Evolutionary conservation across 495 filamentous ascomycete species (phyloP).

Genomic region (Aspergillus heteromorphus): DNA sequence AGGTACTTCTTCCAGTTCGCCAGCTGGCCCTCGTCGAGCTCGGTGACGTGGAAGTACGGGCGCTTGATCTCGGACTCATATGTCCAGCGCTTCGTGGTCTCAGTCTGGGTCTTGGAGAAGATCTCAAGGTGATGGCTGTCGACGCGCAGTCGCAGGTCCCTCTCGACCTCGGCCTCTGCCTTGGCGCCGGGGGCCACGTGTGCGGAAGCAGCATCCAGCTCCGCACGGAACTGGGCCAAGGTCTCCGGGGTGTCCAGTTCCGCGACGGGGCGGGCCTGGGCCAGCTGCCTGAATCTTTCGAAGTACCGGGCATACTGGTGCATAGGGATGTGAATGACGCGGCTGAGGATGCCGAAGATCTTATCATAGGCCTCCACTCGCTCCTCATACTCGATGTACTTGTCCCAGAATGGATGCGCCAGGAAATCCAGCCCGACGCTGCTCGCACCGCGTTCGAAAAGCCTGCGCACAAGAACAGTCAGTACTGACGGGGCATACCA

Average conservation of each 20-base stretch:
- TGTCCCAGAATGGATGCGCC: constrained; percentile 96
- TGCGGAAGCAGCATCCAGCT: constrained; percentile 55
- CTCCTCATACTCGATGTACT: constrained; percentile 95
- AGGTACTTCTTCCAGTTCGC: constrained; percentile 96
- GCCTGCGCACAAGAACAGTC: constrained; percentile 46
- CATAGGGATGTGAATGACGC: constrained; percentile 90
- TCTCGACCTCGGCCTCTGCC: constrained; percentile 74
- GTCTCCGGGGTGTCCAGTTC: constrained; percentile 69
- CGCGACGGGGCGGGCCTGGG: constrained; percentile 62
- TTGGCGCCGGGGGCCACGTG: constrained; percentile 43
- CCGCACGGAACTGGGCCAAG: constrained; percentile 61
- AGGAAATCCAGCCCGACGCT: constrained; percentile 90
- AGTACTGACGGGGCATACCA: constrained; percentile 20
- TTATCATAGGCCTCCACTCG: constrained; percentile 78
- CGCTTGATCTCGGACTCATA: constrained; percentile 94
- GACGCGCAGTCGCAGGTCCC: constrained; percentile 71
- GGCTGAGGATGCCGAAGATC: constrained; percentile 78
- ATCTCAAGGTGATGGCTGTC: constrained; percentile 75
- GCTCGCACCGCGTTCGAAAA: constrained; percentile 86
- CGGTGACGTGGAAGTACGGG: constrained; percentile 94
- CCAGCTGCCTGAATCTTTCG: constrained; percentile 78
- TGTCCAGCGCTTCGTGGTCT: constrained; percentile 91
- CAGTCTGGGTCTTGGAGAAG: constrained; percentile 76
- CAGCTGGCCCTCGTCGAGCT: constrained; percentile 79
- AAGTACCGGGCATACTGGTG: constrained; percentile 96